These are phyloP conservation scores for Decorospora gaudefroyi DNA, from an alignment of 2,329 filamentous ascomycete genomes.

Conservation along the genomic window DNA sequence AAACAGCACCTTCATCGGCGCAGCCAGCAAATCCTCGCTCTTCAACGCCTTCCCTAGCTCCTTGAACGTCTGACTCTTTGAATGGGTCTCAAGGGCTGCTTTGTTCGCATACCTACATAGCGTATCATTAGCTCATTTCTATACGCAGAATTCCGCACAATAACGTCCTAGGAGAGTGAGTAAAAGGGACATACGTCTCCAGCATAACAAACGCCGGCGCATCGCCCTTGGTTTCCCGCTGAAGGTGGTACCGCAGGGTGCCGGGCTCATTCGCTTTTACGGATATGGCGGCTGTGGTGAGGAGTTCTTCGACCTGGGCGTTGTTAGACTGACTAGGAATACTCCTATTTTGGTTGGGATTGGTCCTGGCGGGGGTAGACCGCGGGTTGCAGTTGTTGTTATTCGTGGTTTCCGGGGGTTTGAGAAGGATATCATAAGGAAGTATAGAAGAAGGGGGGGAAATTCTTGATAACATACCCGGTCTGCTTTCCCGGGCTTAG, in stretches of 20 bases:
- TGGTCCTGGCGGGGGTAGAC: too few relatives aligned
- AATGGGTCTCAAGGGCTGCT: conserved; percentile 34
- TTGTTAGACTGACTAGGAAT: neutral
- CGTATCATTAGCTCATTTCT: neutral
- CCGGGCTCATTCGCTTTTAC: conserved; percentile 44
- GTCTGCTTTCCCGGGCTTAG: conserved; percentile 41
- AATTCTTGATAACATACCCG: conserved; percentile 23
- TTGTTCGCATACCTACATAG: conserved; percentile 37
- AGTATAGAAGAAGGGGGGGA: too few relatives aligned
- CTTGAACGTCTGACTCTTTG: conserved; percentile 30
- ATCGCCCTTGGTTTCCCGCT: conserved; percentile 37
- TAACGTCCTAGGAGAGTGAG: neutral
- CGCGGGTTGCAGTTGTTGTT: too few relatives aligned
- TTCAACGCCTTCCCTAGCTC: conserved; percentile 30
- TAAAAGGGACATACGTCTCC: conserved; percentile 34
- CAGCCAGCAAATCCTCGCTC: conserved; percentile 36
- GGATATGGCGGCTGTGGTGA: conserved; percentile 25
- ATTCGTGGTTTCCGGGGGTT: too few relatives aligned
- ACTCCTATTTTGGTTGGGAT: too few relatives aligned
- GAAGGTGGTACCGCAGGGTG: conserved; percentile 40
- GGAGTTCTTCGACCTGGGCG: conserved; percentile 39
- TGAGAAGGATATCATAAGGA: too few relatives aligned
- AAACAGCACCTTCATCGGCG: conserved; percentile 35
- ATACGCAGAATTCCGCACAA: too few relatives aligned
- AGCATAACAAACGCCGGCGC: conserved; percentile 37